Evolutionary conservation across 768 basidiomycete species (phyloP).

Genomic region (Termitomyces bulborhizus): DNA sequence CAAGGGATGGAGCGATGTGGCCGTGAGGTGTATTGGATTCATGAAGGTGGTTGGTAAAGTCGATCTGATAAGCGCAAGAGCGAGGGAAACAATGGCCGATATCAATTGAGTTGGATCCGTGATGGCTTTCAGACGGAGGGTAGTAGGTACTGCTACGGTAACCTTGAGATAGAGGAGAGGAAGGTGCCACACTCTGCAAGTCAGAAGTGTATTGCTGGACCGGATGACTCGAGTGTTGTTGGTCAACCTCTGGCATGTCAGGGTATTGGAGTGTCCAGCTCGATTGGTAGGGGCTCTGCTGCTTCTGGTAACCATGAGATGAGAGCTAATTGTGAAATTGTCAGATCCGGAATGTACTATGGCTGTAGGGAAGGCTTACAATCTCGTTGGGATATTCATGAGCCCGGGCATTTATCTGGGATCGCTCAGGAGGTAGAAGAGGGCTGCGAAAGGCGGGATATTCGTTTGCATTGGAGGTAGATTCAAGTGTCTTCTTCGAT

Average conservation of each 20-base stretch:
- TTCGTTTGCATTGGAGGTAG: not conserved
- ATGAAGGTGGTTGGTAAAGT: constrained; percentile 3
- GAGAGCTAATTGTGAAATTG: not conserved
- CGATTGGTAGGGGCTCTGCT: not conserved
- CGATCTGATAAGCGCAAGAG: constrained; percentile 3
- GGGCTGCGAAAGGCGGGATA: constrained; percentile 24
- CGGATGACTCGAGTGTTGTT: not conserved
- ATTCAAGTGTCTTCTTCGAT: not conserved
- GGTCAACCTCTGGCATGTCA: not conserved
- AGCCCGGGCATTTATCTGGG: not conserved
- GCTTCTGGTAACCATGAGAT: not conserved
- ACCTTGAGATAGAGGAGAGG: not conserved
- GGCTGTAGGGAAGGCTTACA: not conserved
- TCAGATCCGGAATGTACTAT: not conserved
- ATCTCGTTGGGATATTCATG: constrained; percentile 1
- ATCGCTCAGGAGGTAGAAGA: constrained; percentile 18
- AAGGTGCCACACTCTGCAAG: not conserved
- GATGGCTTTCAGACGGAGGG: not conserved
- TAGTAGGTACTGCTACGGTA: not conserved
- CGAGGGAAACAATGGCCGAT: not conserved
- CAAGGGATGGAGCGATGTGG: not conserved
- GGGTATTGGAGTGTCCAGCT: constrained; percentile 3
- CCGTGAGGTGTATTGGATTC: not conserved
- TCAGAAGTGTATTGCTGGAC: constrained; percentile 1
- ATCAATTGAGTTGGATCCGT: not conserved